Percentiles rank a stretch among this genome's conserved stretches.
phyloP scores from a whole-genome alignment of 2,329 filamentous ascomycete genomes.

The Pseudopithomyces chartarum region DNA sequence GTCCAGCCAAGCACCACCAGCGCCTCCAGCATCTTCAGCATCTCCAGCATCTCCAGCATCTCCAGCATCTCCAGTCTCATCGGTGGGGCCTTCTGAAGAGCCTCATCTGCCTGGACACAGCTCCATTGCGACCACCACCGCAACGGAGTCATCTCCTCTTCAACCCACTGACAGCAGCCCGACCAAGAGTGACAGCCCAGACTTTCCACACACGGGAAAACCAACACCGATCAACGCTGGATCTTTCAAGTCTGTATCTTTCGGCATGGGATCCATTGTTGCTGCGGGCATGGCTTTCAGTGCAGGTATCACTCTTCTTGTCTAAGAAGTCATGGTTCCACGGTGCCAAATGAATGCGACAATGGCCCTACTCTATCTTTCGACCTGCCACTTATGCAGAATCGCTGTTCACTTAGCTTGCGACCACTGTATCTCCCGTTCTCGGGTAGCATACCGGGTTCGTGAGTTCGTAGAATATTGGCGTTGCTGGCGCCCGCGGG shows the following conservation, averaged over 20 bases:
- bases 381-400: not conserved
- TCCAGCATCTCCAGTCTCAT: not conserved
- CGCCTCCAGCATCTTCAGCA: not conserved
- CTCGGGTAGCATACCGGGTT: not conserved
- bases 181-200: not conserved
- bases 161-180: conserved; percentile 9
- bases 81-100: not conserved
- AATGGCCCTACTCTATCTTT: conserved; percentile 4
- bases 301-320: conserved; percentile 23
- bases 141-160: not conserved
- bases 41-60: not conserved
- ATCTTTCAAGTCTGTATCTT: conserved; percentile 22
- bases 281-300: conserved; percentile 24
- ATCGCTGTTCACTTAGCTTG: not conserved
- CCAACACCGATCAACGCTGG: conserved; percentile 22
- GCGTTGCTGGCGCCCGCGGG: not conserved
- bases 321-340: conserved; percentile 16
- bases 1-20: not conserved
- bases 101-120: not conserved
- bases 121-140: not conserved
- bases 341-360: conserved; percentile 11
- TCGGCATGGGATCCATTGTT: conserved; percentile 26
- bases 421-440: not conserved
- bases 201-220: conserved; percentile 5
- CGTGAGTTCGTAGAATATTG: not conserved